Evolutionary conservation across 2,329 filamentous ascomycete genomes (phyloP), one percentile per base, ranked within the genome.

Genomic region (Colletotrichum sp.): DNA sequence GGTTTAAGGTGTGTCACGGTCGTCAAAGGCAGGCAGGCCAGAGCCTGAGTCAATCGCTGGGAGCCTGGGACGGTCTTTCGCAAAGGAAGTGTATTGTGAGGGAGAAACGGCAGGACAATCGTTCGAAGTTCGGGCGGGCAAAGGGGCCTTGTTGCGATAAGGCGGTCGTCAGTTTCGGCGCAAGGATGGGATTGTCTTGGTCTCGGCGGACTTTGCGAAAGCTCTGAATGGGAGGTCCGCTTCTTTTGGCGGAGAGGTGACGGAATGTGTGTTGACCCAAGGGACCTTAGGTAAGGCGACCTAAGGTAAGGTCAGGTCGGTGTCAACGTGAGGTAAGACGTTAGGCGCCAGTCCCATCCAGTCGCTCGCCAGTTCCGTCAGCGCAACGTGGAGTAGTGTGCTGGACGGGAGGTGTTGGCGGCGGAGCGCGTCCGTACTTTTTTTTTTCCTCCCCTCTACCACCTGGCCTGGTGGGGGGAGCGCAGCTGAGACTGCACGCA

Each of bases 81-180:
- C 64, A 76, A 76, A 76, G 74, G 72, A 71, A 22, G 22, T 63
- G 66, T 75, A 64, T 75, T 75, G 74, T 71, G 60, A 48, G 66
- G 27, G 39, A 63, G 72, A 65, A 59, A 71, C 66, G n/a, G 52
- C 57, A 44, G 44, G 57, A 75, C 66, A 74, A 68, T 19, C 57
- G 55, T 67, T 36, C 48, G 36, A 48, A 69, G 32, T 52, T 69
- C 60, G 71, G 65, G 65, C 19, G 25, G 66, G 60, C 72, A 76
- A 76, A 76, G 74, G 39, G 68, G 66, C 61, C 74, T 76, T 76
- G 74, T 76, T 59, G 72, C 67, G 48, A 75, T 76, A 71, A 44
- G 61, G 64, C 67, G 66, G 34, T 55, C 39, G 52, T 74, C 55
- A 39, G 74, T 69, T 76, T 76, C 72, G 74, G 66, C 74, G 74